Base-by-base conservation (phyloP, 768 basidiomycete genomes). In the Psilocybe azurescens region DNA sequence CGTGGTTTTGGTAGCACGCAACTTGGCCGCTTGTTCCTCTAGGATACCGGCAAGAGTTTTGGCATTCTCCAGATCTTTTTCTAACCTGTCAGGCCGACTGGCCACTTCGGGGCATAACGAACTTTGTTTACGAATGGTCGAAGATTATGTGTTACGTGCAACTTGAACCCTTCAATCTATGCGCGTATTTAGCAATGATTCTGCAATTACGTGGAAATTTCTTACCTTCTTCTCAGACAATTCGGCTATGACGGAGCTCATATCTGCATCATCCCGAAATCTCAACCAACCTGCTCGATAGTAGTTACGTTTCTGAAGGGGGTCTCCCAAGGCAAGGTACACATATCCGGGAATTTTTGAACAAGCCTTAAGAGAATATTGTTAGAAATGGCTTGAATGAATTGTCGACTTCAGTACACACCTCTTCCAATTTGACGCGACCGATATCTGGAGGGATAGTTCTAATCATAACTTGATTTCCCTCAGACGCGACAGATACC, bases 221-320 rank as follows among this genome's bases (percentile, higher is more conserved):
- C 78, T 53, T 65, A 94, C 96, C 87, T 95, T 96, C 72, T 89
- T 90, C 67, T 94, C 93, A 56, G 91, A 85, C 50, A 98, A 68
- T 67, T 92, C 89, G 41, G 79, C 69, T 77, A 96, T 85, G 5
- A 93, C 89, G 14, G 77, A 69, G 2, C 80, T 69, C 86, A 98
- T 94, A 67, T 97, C 93, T 9, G 90, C 87, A 65, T 94, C 94
- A 33, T 94, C 92, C 46, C 77, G 79, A 72, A 96, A 97, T 65
- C 87, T 88, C 61, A 97, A 80, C 95, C 96, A 98, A 11, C 94
- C 97, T 1, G 95, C 93, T 33, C 97, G 92, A 72, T 97, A 95
- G 73, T 92, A 98, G 68, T 92, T 93, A 61, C 94, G 89, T 77
- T 96, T 96, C 74, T 94, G 93, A 46, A 94, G 77, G 9, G 97